Evolutionary conservation across 306 rosid genomes (phyloP).

Genomic region (Malus domestica): ASM211411v1 NC_041798.1:29729001-29729500

Average conservation of each 20-base stretch:
- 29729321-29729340: conserved; percentile 24
- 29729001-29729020: conserved; percentile 49
- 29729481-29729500: conserved; percentile 39
- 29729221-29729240: conserved; percentile 45
- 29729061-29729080: conserved; percentile 43
- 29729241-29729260: conserved; percentile 53
- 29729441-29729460: conserved; percentile 53
- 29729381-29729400: conserved; percentile 57
- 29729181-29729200: conserved; percentile 54
- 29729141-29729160: conserved; percentile 35
- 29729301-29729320: conserved; percentile 28
- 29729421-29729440: conserved; percentile 46
- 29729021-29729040: conserved; percentile 39
- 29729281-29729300: conserved; percentile 41
- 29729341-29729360: conserved; percentile 44
- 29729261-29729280: conserved; percentile 42
- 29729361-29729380: conserved; percentile 40
- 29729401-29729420: conserved; percentile 47
- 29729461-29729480: conserved; percentile 35
- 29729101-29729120: conserved; percentile 51
- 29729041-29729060: conserved; percentile 53
- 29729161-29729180: conserved; percentile 43
- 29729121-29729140: conserved; percentile 53
- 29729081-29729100: conserved; percentile 41
- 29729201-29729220: conserved; percentile 40